phyloP scores from a whole-genome alignment of 148 eudicot species.

The Rhododendron ovatum region DNA sequence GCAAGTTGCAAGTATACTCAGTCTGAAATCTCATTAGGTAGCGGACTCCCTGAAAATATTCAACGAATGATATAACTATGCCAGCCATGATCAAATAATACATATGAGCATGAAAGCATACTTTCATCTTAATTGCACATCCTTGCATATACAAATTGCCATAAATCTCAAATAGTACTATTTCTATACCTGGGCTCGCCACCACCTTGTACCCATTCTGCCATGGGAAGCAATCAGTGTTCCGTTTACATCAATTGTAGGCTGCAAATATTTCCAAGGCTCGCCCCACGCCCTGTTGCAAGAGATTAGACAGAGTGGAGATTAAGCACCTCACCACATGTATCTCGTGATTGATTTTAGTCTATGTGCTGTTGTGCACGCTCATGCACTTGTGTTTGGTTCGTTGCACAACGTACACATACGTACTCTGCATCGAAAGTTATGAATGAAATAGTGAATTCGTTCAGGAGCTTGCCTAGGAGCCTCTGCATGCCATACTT shows the following conservation, averaged over 20 bases:
- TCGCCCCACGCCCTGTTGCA: conserved; percentile 72
- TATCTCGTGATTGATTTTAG: background rate
- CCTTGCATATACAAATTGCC: background rate
- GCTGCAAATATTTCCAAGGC: conserved; percentile 93
- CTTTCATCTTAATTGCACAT: background rate
- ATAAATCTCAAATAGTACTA: background rate
- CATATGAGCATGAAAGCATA: background rate
- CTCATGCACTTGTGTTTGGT: background rate
- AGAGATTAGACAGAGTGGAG: background rate
- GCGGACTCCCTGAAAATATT: conserved; percentile 61
- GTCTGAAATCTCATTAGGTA: conserved; percentile 87
- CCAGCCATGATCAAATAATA: background rate
- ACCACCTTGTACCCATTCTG: conserved; percentile 95
- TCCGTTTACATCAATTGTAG: conserved; percentile 86
- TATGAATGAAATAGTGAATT: background rate
- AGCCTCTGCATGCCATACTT: conserved; percentile 61
- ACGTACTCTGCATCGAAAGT: background rate
- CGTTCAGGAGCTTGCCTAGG: conserved; percentile 51
- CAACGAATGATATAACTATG: background rate
- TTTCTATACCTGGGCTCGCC: conserved; percentile 86
- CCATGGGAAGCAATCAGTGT: conserved; percentile 66
- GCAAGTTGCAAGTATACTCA: conserved; percentile 73
- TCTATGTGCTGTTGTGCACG: background rate
- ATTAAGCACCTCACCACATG: background rate
- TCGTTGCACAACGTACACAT: background rate